Conservation (phyloP, 176 grass and related monocot species). For the Coix lacrymajobi region DNA sequence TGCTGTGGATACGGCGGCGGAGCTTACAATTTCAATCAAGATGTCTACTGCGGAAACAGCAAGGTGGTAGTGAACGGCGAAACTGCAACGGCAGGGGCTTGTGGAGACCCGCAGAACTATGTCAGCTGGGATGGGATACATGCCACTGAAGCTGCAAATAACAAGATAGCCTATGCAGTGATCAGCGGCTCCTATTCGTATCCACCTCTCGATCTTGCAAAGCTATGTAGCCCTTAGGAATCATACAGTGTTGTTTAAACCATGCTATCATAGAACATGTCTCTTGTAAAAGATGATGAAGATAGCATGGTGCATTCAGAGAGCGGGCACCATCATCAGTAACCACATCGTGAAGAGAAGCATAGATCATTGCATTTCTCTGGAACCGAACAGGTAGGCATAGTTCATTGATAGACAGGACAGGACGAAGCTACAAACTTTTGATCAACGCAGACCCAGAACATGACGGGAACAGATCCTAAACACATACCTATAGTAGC, state of each 20-base stretch:
- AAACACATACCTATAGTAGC: not conserved
- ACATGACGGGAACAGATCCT: not conserved
- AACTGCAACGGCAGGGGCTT: constrained; percentile 29
- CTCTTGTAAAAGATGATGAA: not conserved
- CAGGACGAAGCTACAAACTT: not conserved
- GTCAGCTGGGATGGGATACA: constrained; percentile 89
- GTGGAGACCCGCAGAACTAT: constrained; percentile 49
- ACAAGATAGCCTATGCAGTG: constrained; percentile 29
- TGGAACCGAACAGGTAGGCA: not conserved
- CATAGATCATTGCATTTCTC: not conserved
- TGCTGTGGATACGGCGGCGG: constrained; percentile 63
- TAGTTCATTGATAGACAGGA: not conserved
- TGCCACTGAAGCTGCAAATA: constrained; percentile 67
- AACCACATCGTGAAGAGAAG: not conserved
- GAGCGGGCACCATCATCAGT: not conserved
- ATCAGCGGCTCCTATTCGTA: constrained; percentile 36
- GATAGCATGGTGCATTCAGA: not conserved
- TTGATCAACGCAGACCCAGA: not conserved
- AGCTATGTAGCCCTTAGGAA: constrained; percentile 30
- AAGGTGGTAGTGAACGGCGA: constrained; percentile 39
- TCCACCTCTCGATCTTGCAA: constrained; percentile 39
- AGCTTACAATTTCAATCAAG: constrained; percentile 46
- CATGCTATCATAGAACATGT: not conserved
- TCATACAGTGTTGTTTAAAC: not conserved
- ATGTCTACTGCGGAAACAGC: constrained; percentile 51